A percentile compares a stretch with the other conserved stretches of the same genome.
These are phyloP conservation scores for Chaetomiaceae sp. DNA, from an alignment of 2,329 filamentous ascomycete species.

Conservation along the genomic window DNA sequence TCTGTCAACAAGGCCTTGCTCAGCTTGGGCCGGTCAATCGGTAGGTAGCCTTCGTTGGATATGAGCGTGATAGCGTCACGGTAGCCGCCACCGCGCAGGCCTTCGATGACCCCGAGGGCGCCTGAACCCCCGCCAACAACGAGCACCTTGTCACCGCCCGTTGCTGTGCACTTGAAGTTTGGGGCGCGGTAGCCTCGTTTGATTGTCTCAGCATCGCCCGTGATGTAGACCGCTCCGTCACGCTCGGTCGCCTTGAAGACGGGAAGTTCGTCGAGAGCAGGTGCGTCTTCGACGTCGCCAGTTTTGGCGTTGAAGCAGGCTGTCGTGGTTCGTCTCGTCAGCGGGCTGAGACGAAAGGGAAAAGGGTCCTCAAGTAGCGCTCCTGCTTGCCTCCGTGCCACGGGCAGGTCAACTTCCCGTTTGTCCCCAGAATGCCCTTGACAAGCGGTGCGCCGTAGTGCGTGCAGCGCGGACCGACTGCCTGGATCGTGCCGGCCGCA, in stretches of 20 bases:
- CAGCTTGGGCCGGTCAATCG: slow-evolving; percentile 90
- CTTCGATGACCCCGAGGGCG: slow-evolving; percentile 73
- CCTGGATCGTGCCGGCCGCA: slow-evolving; percentile 67
- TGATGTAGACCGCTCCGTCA: slow-evolving; percentile 77
- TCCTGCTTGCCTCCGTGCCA: slow-evolving; percentile 81
- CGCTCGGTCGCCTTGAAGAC: slow-evolving; percentile 77
- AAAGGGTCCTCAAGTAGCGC: neutral
- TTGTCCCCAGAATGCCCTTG: slow-evolving; percentile 75
- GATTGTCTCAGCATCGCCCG: slow-evolving; percentile 70
- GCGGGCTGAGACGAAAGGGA: neutral
- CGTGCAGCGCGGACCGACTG: slow-evolving; percentile 75
- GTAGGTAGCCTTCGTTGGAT: slow-evolving; percentile 74
- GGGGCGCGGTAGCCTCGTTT: slow-evolving; percentile 69
- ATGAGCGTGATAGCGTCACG: slow-evolving; percentile 75
- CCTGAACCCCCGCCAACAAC: slow-evolving; percentile 85
- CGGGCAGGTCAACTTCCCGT: slow-evolving; percentile 82
- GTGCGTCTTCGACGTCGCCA: slow-evolving; percentile 92
- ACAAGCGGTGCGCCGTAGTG: slow-evolving; percentile 90
- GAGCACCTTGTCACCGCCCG: slow-evolving; percentile 61
- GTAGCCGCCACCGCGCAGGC: slow-evolving; percentile 75
- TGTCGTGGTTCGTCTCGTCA: slow-evolving; percentile 30
- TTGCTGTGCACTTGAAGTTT: slow-evolving; percentile 62
- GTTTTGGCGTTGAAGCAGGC: slow-evolving; percentile 88
- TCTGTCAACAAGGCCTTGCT: slow-evolving; percentile 90
- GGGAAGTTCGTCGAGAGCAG: slow-evolving; percentile 78